These are phyloP conservation scores for Pouteria glomerata DNA, from an alignment of 148 eudicot genomes.

Conservation along the genomic window DNA sequence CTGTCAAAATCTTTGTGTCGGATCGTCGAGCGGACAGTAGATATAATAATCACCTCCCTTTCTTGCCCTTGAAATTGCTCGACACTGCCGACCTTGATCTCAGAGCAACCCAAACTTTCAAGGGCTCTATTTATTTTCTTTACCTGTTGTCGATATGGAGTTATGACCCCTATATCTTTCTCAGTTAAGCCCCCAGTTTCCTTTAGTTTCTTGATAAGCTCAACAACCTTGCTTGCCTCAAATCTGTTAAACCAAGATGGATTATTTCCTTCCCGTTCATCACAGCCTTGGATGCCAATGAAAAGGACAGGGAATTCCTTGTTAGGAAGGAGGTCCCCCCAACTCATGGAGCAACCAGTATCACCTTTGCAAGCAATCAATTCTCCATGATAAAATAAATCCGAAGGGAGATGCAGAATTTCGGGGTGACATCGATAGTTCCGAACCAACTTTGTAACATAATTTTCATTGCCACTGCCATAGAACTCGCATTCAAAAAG, in stretches of 20 bases:
- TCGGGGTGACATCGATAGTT: constrained; percentile 79
- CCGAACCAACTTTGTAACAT: constrained; percentile 61
- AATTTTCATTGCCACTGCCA: constrained; percentile 43
- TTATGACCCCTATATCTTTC: constrained; percentile 75
- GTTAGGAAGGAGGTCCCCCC: constrained; percentile 59
- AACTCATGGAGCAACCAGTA: constrained; percentile 20
- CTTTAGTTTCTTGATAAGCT: constrained; percentile 44
- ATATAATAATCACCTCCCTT: constrained; percentile 65
- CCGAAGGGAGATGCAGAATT: constrained; percentile 72
- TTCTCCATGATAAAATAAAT: constrained; percentile 62
- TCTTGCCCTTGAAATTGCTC: constrained; percentile 99
- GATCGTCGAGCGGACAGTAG: constrained; percentile 90
- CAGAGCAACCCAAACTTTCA: constrained; percentile 33
- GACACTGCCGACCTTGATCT: constrained; percentile 81
- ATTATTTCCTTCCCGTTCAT: constrained; percentile 90
- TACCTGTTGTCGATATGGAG: constrained; percentile 93
- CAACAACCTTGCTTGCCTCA: constrained; percentile 85
- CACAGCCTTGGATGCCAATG: constrained; percentile 78
- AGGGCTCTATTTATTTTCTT: constrained; percentile 62
- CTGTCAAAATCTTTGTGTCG: constrained; percentile 77
- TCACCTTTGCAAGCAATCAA: constrained; percentile 52
- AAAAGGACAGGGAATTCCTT: constrained; percentile 75
- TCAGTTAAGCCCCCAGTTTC: constrained; percentile 29
- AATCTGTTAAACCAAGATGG: constrained; percentile 98
- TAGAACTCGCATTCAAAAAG: constrained; percentile 57